These are phyloP conservation scores for Leccinum incarnatum DNA, from an alignment of 768 basidiomycete genomes.

Conservation along the genomic window DNA sequence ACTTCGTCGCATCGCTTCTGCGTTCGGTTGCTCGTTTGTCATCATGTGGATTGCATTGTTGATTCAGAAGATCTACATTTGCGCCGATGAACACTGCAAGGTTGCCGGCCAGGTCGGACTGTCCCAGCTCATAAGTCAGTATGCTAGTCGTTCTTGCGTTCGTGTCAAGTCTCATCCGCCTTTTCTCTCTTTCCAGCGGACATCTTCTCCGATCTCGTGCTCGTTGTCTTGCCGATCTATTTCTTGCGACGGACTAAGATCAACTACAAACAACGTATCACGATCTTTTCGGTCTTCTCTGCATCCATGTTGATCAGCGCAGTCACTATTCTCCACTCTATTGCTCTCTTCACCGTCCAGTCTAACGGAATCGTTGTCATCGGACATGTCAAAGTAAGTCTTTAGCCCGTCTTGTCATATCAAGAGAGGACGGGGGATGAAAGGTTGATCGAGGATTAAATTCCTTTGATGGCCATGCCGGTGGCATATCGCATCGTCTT, in stretches of 20 bases:
- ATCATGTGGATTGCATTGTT: constrained; percentile 26
- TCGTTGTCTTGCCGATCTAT: constrained; percentile 20
- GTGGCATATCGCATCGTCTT: background rate
- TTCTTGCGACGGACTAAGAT: constrained; percentile 9
- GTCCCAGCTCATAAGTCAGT: constrained; percentile 23
- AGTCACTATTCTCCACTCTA: constrained; percentile 19
- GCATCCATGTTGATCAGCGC: constrained; percentile 18
- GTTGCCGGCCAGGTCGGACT: constrained; percentile 8
- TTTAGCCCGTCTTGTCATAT: background rate
- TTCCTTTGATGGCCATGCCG: background rate
- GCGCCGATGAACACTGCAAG: background rate
- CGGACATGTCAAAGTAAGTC: constrained; percentile 23
- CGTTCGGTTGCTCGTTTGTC: constrained; percentile 15
- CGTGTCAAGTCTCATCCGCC: background rate
- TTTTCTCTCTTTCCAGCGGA: constrained; percentile 14
- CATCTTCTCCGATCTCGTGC: constrained; percentile 14
- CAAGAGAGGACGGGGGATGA: background rate
- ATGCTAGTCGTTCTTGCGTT: background rate
- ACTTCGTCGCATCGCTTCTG: constrained; percentile 1
- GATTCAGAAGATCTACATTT: constrained; percentile 14
- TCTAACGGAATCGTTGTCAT: constrained; percentile 14
- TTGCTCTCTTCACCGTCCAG: background rate
- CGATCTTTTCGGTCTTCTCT: constrained; percentile 20
- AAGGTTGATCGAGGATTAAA: background rate
- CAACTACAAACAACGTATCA: constrained; percentile 9